Percentiles rank a stretch among this genome's conserved stretches.
Evolutionary conservation across 2,329 filamentous ascomycete genomes (phyloP).

Genomic region (Mycosphaerella sp.): DNA sequence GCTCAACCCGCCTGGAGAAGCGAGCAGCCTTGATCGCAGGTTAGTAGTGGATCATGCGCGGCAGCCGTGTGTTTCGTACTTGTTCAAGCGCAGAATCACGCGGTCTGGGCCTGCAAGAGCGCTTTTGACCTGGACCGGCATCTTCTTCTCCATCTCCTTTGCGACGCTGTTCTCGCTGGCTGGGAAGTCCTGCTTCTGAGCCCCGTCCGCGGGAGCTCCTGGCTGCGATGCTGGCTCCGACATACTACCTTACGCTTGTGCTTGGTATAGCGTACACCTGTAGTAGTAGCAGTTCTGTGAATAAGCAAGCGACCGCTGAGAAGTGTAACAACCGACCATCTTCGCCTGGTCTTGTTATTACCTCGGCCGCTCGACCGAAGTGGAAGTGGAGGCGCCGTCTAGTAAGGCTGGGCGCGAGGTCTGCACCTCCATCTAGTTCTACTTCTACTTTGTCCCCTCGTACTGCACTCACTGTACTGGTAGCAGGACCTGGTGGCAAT

Average conservation of each 20-base stretch:
- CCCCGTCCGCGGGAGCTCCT: constrained; percentile 34
- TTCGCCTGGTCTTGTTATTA: neutral
- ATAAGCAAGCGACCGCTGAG: neutral
- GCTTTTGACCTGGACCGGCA: constrained; percentile 26
- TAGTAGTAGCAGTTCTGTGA: neutral
- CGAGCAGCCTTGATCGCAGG: constrained; percentile 35
- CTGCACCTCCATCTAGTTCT: too few relatives aligned
- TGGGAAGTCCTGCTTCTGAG: constrained; percentile 27
- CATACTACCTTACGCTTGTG: constrained; percentile 25
- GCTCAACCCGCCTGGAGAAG: constrained; percentile 41
- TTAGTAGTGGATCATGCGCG: neutral
- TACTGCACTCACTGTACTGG: too few relatives aligned
- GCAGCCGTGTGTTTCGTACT: constrained; percentile 30
- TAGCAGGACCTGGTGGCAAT: too few relatives aligned
- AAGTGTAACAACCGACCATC: neutral
- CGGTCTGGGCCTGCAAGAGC: constrained; percentile 35
- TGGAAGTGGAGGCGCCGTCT: neutral
- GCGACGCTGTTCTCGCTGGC: constrained; percentile 31
- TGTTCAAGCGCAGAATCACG: constrained; percentile 41
- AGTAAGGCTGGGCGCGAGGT: constrained; percentile 5
- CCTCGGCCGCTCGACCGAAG: constrained; percentile 15
- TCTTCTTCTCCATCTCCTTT: constrained; percentile 27
- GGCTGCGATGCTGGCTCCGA: constrained; percentile 35
- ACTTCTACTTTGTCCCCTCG: too few relatives aligned
- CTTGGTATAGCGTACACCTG: too few relatives aligned